A percentile compares a stretch with the other conserved stretches of the same genome.
phyloP scores from a whole-genome alignment of 805 yeast genomes.

The Torulaspora franciscae region DNA sequence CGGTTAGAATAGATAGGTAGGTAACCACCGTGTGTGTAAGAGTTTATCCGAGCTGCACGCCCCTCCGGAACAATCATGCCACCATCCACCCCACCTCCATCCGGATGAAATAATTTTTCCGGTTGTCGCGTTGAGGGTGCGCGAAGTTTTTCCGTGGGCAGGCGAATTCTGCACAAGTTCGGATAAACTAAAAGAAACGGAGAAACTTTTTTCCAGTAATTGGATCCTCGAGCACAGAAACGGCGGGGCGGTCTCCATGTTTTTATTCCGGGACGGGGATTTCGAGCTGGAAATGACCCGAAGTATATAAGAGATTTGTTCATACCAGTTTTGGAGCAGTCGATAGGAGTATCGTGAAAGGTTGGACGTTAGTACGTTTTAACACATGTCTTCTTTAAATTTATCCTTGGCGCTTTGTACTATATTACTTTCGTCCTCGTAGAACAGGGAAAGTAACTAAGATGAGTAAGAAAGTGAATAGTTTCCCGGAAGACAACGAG shows the following conservation, averaged over 20 bases:
- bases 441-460: background rate
- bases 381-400: background rate
- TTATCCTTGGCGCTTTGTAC: background rate
- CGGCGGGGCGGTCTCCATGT: background rate
- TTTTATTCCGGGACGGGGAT: constrained; percentile 1
- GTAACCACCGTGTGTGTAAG: background rate
- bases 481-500: constrained; percentile 19
- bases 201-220: background rate
- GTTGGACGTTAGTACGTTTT: background rate
- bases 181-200: constrained; percentile 6
- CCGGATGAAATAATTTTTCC: background rate
- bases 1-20: background rate
- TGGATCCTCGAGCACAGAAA: constrained; percentile 3
- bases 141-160: background rate
- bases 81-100: constrained; percentile 4
- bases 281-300: background rate
- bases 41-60: constrained; percentile 2
- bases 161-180: background rate
- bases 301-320: background rate
- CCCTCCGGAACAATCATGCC: constrained; percentile 3
- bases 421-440: background rate
- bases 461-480: constrained; percentile 5
- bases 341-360: background rate
- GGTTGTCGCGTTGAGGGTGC: background rate
- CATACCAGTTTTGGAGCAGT: background rate